Conservation (phyloP, 345 rosid species). For the Corchorus capsularis region DNA sequence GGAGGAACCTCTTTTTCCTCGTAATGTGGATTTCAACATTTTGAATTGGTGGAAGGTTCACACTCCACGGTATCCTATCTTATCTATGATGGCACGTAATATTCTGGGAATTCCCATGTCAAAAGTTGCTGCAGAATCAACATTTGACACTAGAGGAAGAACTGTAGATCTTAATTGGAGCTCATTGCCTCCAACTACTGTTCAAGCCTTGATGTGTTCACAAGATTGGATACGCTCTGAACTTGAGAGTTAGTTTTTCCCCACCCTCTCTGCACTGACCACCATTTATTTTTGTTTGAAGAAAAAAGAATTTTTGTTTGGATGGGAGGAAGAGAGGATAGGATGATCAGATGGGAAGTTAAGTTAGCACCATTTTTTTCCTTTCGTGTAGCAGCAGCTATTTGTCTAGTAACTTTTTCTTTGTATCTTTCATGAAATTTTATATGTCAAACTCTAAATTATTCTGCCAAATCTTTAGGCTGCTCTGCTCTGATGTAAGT, state of each 20-base stretch:
- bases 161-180: slow-evolving; percentile 55
- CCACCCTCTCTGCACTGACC: neutral
- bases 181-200: slow-evolving; percentile 51
- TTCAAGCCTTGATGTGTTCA: slow-evolving; percentile 81
- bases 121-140: slow-evolving; percentile 43
- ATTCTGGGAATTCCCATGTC: slow-evolving; percentile 66
- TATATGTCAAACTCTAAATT: neutral
- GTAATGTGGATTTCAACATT: slow-evolving; percentile 58
- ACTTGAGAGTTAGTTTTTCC: slow-evolving; percentile 34
- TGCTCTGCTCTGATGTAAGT: neutral
- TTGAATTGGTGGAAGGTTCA: slow-evolving; percentile 91
- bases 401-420: neutral
- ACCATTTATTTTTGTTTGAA: neutral
- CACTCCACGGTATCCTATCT: slow-evolving; percentile 68
- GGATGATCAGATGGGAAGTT: neutral
- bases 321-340: neutral
- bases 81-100: slow-evolving; percentile 82
- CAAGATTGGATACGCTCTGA: slow-evolving; percentile 76
- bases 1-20: slow-evolving; percentile 86
- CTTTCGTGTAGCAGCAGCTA: neutral
- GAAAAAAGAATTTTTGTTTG: neutral
- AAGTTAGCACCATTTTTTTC: neutral
- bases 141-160: slow-evolving; percentile 42
- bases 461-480: neutral
- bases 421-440: neutral